phyloP scores from a whole-genome alignment of 805 yeast species.

The Clavispora fructus region DNA sequence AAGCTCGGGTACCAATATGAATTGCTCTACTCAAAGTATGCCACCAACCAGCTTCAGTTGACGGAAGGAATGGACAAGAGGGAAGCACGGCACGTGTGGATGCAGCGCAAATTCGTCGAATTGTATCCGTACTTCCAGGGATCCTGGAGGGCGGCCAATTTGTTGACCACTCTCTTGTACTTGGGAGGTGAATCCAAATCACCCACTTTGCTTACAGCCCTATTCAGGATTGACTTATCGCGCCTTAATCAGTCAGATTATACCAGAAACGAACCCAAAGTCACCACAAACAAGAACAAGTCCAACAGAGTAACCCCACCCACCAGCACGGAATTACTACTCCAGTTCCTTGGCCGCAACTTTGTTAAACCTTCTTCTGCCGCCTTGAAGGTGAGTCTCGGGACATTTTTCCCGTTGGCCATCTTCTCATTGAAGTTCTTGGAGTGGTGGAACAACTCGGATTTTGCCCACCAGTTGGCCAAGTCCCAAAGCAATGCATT shows the following conservation, averaged over 20 bases:
- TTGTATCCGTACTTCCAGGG: constrained; percentile 58
- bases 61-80: constrained; percentile 15
- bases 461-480: constrained; percentile 55
- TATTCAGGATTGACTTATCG: constrained; percentile 61
- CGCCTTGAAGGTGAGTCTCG: constrained; percentile 29
- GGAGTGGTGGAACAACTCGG: constrained; percentile 90
- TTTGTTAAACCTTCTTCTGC: constrained; percentile 26
- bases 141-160: constrained; percentile 40
- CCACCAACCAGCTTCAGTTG: constrained; percentile 41
- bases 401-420: constrained; percentile 69
- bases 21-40: constrained; percentile 51
- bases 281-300: constrained; percentile 4
- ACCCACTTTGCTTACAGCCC: constrained; percentile 54
- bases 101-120: constrained; percentile 43
- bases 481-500: constrained; percentile 42
- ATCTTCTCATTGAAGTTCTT: constrained; percentile 76
- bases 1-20: constrained; percentile 65
- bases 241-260: constrained; percentile 53
- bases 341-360: constrained; percentile 18
- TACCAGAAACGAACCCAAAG: constrained; percentile 28
- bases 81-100: constrained; percentile 24
- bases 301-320: constrained; percentile 37
- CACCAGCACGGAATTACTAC: constrained; percentile 31
- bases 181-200: constrained; percentile 63
- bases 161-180: constrained; percentile 58